Evolutionary conservation across 345 rosid genomes (phyloP), one percentile per base, ranked within the genome.

Genomic region (Lumnitzera racemosa): DNA sequence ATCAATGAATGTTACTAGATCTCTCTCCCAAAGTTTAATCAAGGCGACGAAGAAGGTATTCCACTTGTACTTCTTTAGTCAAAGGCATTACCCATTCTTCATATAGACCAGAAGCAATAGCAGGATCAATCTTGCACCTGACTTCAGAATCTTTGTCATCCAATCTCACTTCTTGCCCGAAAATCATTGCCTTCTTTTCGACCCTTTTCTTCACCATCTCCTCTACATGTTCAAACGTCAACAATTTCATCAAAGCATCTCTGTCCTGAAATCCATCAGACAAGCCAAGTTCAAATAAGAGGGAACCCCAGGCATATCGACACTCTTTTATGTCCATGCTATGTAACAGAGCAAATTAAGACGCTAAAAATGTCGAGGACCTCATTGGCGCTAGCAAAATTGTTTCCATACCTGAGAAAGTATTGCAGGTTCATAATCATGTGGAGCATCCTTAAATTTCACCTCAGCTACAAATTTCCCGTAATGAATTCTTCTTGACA

Each of bases 381-480:
- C 12, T 53, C 9, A 4, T 53, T 1, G 24, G 8, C 3, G 20
- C 3, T 2, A 53, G 25, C 55, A 20, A 53, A 16, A 53, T 17
- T 4, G 25, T 53, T 15, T 55, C 43, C 14, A 56, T 77, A 89
- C 98, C 98, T 82, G 52, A 50, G 91, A 72, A 25, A 75, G 91
- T 65, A 92, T 87, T 8, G 78, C 78, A 57, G 91, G 84, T 66
- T 81, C 88, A 49, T 89, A 92, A 5, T 85, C 87, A 24, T 77
- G 68, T 8, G 88, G 83, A 41, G 83, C 77, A 52, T 85, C 87
- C 67, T 69, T 74, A 78, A 74, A 92, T 70, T 92, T 92, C 47
- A 87, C 81, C 76, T 92, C 98, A 59, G 96, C 98, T 27, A 92
- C 96, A 56, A 72, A 80, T 64, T 87, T 92, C 15, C 98, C 96